Evolutionary conservation across 306 rosid species (phyloP), one percentile per base, ranked within the genome.

Genomic region (Castanea mollissima): DNA sequence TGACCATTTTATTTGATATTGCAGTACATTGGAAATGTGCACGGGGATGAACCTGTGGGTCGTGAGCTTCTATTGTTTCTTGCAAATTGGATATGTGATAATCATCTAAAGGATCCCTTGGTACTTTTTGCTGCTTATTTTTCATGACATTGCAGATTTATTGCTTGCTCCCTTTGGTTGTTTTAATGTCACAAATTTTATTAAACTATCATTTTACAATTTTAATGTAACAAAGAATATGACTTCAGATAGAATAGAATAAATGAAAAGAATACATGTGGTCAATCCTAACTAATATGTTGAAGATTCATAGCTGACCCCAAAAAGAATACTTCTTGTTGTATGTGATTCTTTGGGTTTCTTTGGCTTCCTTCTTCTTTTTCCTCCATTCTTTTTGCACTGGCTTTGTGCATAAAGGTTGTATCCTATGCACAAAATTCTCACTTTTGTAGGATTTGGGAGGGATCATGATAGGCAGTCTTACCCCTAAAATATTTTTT

Each of bases 1-100:
- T 78, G 56, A 83, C 80, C 68, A 65, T 71, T 72, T 57, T 85
- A 55, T 72, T 82, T 81, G 83, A 74, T 86, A 75, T 79, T 82
- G 88, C 93, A 95, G 99, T 91, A 91, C 91, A 90, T 95, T 74
- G 99, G 98, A 68, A 95, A 95, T 74, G 96, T 93, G 83, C 99
- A 95, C 51, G 98, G 99, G 76, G 97, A 93, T 89, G 98, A 95
- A 85, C 98, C 98, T 64, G 96, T 95, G 55, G 99, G 98, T 65
- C 93, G 97, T 31, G 97, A 91, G 85, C 92, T 95, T 79, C 94
- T 95, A 76, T 55, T 91, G 77, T 67, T 63, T 79, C 88, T 95
- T 79, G 99, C 97, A 41, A 90, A 93, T 86, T 95, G 99, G 97
- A 87, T 95, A 82, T 93, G 99, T 83, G 92, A 95, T 83, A 95